Base-by-base conservation (phyloP, 2,329 filamentous ascomycete species). In the Mycocentrospora acerina region DNA sequence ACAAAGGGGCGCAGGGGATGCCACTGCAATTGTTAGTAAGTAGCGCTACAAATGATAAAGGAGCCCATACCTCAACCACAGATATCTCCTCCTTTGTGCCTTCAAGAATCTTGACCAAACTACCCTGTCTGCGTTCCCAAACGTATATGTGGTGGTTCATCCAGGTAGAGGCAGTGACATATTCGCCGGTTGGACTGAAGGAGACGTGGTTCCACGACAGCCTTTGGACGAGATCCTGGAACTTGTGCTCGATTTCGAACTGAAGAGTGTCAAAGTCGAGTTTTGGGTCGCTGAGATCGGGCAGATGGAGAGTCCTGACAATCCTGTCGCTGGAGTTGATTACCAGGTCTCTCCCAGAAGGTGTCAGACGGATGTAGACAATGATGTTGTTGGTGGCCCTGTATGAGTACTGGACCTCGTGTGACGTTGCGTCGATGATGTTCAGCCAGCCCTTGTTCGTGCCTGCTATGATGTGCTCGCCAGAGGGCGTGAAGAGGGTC, bases 111-210 rank as follows among this genome's bases (percentile, higher is more conserved):
- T 95, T 94, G 36, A 96, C 90, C 40, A 98, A 73, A 68, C 89
- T 95, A 34, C 93, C 93, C 59, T 94, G 89, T 39, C 85, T 86
- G 37, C 93, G 83, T 70, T 98, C 93, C 93, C 91, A 97, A 18
- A 97, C 90, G 69, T 97, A 97, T 48, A 98, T 87, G 68, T 98
- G 91, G 57, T 96, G 90, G 60, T 98, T 98, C 76, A 97, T 97
- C 67, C 90, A 95, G 2, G 93, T 97, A 17, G 90, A 95, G 1
- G 94, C 93, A 16, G 90, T 90, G 27, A 98, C 90, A 63, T 97
- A 97, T 68, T 98, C 93, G 35, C 90, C 90, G 0, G 88, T 93
- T 1, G 88, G 86, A 59, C 89, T 95, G 66, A 98, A 97, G 0
- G 90, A 90, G 42, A 95, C 90, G 60, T 96, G 90, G 60, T 97